Percentiles rank a stretch among this genome's conserved stretches.
Evolutionary conservation across 495 filamentous ascomycete species (phyloP).

Genomic region (Penicillium canescens): DNA sequence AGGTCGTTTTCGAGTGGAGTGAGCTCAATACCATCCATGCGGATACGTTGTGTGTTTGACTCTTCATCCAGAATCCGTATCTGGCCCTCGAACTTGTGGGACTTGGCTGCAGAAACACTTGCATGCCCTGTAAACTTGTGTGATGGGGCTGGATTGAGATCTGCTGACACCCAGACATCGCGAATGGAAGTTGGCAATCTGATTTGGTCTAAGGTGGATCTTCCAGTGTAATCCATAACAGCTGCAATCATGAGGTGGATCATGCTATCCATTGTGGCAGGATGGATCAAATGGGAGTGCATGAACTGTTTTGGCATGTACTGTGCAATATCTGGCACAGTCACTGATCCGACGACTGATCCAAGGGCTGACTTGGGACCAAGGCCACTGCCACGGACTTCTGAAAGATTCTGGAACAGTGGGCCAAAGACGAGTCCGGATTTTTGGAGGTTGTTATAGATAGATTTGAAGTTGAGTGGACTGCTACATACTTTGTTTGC

Average conservation of each 20-base stretch:
- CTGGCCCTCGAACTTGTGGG: slow-evolving; percentile 24
- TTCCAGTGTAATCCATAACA: slow-evolving; percentile 23
- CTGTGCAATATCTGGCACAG: slow-evolving; percentile 25
- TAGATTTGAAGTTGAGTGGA: slow-evolving; percentile 15
- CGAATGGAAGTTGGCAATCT: slow-evolving; percentile 27
- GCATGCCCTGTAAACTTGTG: slow-evolving; percentile 21
- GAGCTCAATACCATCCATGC: slow-evolving; percentile 28
- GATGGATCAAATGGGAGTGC: slow-evolving; percentile 37
- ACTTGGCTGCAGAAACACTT: slow-evolving; percentile 4
- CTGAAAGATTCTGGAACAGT: slow-evolving; percentile 23
- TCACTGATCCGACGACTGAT: slow-evolving; percentile 18
- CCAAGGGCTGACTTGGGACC: neutral
- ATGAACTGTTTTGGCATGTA: slow-evolving; percentile 31
- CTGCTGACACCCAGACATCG: slow-evolving; percentile 31
- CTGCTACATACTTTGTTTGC: slow-evolving; percentile 10
- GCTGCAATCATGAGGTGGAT: slow-evolving; percentile 33
- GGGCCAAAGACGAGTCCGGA: slow-evolving; percentile 26
- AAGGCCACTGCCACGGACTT: slow-evolving; percentile 13
- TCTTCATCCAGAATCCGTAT: slow-evolving; percentile 20
- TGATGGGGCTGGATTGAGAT: slow-evolving; percentile 13
- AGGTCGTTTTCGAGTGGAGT: slow-evolving; percentile 25
- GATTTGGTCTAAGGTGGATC: slow-evolving; percentile 16
- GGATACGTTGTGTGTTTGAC: slow-evolving; percentile 9
- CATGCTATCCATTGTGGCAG: slow-evolving; percentile 39
- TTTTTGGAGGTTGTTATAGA: slow-evolving; percentile 22